Base-by-base conservation (phyloP, 2,329 filamentous ascomycete genomes). In the Aplosporella prunicola region DNA sequence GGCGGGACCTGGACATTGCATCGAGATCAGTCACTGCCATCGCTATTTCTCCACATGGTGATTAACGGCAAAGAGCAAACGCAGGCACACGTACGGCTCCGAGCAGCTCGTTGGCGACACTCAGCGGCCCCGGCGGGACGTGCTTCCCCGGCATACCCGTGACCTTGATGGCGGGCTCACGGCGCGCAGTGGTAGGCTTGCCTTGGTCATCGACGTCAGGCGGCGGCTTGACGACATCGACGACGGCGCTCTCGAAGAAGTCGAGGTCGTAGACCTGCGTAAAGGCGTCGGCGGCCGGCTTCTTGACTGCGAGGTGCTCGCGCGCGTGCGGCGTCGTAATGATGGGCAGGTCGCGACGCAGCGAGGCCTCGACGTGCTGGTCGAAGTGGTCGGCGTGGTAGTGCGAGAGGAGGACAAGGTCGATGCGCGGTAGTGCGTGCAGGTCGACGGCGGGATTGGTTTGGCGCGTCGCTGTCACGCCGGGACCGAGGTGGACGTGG, bases 131-230 rank as follows among this genome's bases (percentile, higher is more conserved):
- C 14, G 58, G 55, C 1, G 69, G 67, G 5, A 81, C 68, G 50
- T 81, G 77, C 49, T 80, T 78, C 2, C 74, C 78, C 0, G 77
- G 78, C 70, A 75, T 77, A 2, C 63, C 76, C 1, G 72, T 78
- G 14, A 80, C 64, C 45, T 72, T 74, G 27, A 80, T 58, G 5
- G 61, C 61, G 0, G 69, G 63, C 15, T 45, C 44, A 15, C 47
- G 58, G 3, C 37, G 42, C 2, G 44, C 46, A 3, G 31, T 33
- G 8, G 34, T 30, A 2, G 26, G 29, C 14, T 43, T 43, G n/a
- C 34, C 38, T n/a, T n/a, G n/a, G n/a, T n/a, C n/a, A n/a, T n/a
- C n/a, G n/a, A n/a, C n/a, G n/a, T n/a, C n/a, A n/a, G n/a, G n/a
- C n/a, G n/a, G n/a, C n/a, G n/a, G n/a, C 3, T 17, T 44, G 26